Evolutionary conservation across 2,329 filamentous ascomycete species (phyloP).

Genomic region (Phoma sp.): DNA sequence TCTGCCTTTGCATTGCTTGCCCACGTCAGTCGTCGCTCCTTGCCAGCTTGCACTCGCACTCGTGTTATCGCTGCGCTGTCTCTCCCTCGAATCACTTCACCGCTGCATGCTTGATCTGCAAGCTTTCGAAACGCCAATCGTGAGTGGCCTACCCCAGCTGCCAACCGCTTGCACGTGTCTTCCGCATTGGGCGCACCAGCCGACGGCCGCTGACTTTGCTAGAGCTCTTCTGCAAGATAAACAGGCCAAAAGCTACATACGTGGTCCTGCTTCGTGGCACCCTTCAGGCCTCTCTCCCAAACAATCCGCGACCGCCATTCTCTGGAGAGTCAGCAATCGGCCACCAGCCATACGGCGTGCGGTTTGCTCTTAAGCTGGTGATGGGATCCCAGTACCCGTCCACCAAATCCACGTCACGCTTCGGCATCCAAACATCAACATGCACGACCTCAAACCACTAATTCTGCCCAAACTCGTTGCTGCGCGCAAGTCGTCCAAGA

Average conservation of each 20-base stretch:
- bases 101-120: slow-evolving; percentile 6
- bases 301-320: slow-evolving; percentile 41
- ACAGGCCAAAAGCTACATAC: slow-evolving; percentile 41
- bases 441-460: slow-evolving; percentile 50
- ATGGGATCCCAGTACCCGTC: slow-evolving; percentile 45
- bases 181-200: slow-evolving; percentile 34
- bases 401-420: slow-evolving; percentile 38
- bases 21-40: slow-evolving; percentile 30
- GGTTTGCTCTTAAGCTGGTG: slow-evolving; percentile 40
- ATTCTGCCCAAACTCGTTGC: slow-evolving; percentile 49
- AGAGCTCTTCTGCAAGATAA: slow-evolving; percentile 31
- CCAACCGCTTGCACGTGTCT: slow-evolving; percentile 41
- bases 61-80: slow-evolving; percentile 25
- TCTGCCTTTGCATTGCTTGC: slow-evolving; percentile 12
- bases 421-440: slow-evolving; percentile 31
- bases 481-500: slow-evolving; percentile 45
- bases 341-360: slow-evolving; percentile 23
- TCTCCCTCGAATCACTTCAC: slow-evolving; percentile 11
- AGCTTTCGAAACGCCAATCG: slow-evolving; percentile 10
- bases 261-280: slow-evolving; percentile 51
- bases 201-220: slow-evolving; percentile 35
- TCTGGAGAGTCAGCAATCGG: slow-evolving; percentile 27
- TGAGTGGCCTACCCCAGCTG: slow-evolving; percentile 31
- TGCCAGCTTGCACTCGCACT: slow-evolving; percentile 21
- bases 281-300: slow-evolving; percentile 35